Base-by-base conservation (phyloP, 208 protist species). In the Spongospora subterranea region DNA sequence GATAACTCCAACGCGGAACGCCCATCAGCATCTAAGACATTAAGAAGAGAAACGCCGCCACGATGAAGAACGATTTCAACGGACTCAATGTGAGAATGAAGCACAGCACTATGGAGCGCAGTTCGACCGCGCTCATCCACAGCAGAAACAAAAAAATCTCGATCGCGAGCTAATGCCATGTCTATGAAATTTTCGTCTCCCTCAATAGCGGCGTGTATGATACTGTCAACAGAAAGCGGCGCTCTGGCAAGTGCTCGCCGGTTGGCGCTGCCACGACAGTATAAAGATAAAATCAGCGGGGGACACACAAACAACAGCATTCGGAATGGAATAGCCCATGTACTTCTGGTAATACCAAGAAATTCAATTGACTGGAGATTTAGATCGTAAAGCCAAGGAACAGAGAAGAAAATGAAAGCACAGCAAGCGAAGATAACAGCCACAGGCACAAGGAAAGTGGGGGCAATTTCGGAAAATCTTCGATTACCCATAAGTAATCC, bases 121-220 rank as follows among this genome's bases (percentile, higher is more conserved):
- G 71, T 82, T 82, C 71, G n/a, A 43, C 71, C 71, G 17, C 71
- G 6, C 11, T n/a, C 35, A 35, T 82, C 71, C 6, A 43, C 71
- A 82, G 71, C 71, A 39, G 6, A 40, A 35, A 82, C n/a, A 35
- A 82, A 35, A 39, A 82, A 43, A 43, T 82, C 40, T 82, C n/a
- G n/a, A 43, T 82, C 71, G n/a, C 71, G 71, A 82, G 17, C 17
- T 20, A 82, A 35, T 20, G 71, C 71, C 71, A 82, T 82, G 35
- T 82, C 71, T 6, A 82, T 6, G n/a, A 82, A 82, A n/a, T 43
- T 39, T 82, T 82, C 71, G 35, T 82, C 71, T 20, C 71, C 71
- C 17, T 45, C 35, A 20, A 43, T 43, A 6, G 71, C 6, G 11
- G 71, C 71, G 35, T 82, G 6, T 82, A 82, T 35, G 35, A 82